These are phyloP conservation scores for Plasmodium inui DNA, from an alignment of 169 alveolate genomes.

Conservation along the genomic window DNA sequence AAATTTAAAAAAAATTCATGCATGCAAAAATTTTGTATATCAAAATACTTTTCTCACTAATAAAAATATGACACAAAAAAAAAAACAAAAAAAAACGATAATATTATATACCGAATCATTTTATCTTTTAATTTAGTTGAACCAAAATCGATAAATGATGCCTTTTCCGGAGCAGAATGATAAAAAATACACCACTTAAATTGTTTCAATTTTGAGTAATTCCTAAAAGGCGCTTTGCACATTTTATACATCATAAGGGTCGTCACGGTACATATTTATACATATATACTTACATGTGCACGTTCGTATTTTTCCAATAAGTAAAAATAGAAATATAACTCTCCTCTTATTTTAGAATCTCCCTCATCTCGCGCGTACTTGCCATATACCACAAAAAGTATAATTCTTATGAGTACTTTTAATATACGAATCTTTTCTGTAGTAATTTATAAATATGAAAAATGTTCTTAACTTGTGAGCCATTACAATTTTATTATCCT, in stretches of 20 bases:
- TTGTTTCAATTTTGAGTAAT: not conserved
- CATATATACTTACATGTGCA: too few relatives aligned
- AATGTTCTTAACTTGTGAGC: not conserved
- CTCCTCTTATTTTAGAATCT: not conserved
- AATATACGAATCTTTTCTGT: not conserved
- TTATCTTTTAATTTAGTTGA: not conserved
- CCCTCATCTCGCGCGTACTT: not conserved
- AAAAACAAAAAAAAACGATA: slow-evolving; percentile 11
- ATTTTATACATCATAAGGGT: not conserved
- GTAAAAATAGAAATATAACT: too few relatives aligned
- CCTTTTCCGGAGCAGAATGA: not conserved
- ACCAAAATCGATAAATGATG: not conserved
- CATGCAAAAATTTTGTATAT: slow-evolving; percentile 2
- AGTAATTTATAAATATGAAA: not conserved
- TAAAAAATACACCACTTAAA: not conserved
- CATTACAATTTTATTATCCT: not conserved
- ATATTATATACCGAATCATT: too few relatives aligned
- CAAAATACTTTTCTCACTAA: not conserved
- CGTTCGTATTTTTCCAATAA: not conserved
- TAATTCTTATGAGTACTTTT: not conserved
- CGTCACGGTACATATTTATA: not conserved
- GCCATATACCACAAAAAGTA: not conserved
- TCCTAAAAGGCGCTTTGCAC: not conserved
- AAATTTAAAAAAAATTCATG: slow-evolving; percentile 11
- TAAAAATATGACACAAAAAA: not conserved